Evolutionary conservation across 2,329 filamentous ascomycete species (phyloP).

Genomic region (Paracoccidioides brasiliensis): DNA sequence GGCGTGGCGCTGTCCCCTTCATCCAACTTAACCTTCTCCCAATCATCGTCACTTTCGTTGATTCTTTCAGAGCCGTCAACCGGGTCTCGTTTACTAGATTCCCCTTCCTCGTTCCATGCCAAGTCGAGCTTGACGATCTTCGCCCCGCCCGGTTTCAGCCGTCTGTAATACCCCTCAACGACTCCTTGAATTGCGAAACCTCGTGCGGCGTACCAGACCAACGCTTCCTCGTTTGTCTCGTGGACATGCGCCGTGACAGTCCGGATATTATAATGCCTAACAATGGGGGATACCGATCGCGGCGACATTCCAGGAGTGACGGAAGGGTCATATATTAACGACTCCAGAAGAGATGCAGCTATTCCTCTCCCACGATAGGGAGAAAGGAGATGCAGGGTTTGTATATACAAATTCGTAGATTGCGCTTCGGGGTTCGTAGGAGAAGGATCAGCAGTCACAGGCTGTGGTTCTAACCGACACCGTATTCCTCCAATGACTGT

Average conservation of each 20-base stretch:
- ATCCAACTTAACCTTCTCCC: slow-evolving; percentile 30
- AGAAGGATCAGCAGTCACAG: background rate
- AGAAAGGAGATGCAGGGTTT: slow-evolving; percentile 46
- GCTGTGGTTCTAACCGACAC: slow-evolving; percentile 32
- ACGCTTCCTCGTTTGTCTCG: slow-evolving; percentile 46
- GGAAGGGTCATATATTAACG: slow-evolving; percentile 21
- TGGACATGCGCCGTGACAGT: slow-evolving; percentile 51
- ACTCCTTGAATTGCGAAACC: slow-evolving; percentile 41
- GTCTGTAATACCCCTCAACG: slow-evolving; percentile 46
- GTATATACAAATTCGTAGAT: slow-evolving; percentile 44
- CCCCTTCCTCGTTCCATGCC: slow-evolving; percentile 18
- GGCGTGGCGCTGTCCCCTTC: slow-evolving; percentile 20
- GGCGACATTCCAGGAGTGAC: background rate
- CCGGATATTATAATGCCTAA: slow-evolving; percentile 37
- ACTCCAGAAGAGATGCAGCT: slow-evolving; percentile 41
- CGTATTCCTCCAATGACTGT: slow-evolving; percentile 38
- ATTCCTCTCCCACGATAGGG: slow-evolving; percentile 47
- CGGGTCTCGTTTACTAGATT: slow-evolving; percentile 1
- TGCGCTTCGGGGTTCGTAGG: slow-evolving; percentile 7
- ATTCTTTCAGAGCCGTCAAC: background rate
- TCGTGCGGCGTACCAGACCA: slow-evolving; percentile 47
- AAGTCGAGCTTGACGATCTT: slow-evolving; percentile 31
- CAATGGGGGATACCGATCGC: slow-evolving; percentile 22
- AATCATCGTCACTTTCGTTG: slow-evolving; percentile 27
- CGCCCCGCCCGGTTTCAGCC: slow-evolving; percentile 43